These are phyloP conservation scores for Exobasidium cylindrosporum DNA, from an alignment of 1,284 basidiomycete genomes.

Conservation along the genomic window DNA sequence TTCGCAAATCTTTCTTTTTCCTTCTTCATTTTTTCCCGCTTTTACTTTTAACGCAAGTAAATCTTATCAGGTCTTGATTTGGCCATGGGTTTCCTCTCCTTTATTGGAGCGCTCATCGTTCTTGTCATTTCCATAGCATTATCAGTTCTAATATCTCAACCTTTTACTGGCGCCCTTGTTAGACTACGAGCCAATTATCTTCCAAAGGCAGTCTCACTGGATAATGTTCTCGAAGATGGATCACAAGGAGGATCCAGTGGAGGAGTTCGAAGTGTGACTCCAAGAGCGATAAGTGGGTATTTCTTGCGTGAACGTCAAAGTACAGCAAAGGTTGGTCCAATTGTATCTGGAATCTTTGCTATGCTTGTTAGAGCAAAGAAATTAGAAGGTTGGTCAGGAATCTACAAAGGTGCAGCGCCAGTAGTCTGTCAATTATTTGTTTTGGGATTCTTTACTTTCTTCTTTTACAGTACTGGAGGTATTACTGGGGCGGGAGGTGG, in stretches of 20 bases:
- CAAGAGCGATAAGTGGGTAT: constrained; percentile 28
- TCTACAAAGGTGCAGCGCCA: constrained; percentile 41
- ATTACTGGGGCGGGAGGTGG: constrained; percentile 25
- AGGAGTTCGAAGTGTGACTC: constrained; percentile 10
- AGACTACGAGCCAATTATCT: constrained; percentile 52
- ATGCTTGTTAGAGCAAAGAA: constrained; percentile 46
- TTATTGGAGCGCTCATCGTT: constrained; percentile 32
- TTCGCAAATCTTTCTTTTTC: too few species aligned
- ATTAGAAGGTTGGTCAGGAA: constrained; percentile 49
- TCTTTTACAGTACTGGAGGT: constrained; percentile 30
- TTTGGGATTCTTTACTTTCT: constrained; percentile 28
- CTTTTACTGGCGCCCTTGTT: constrained; percentile 47
- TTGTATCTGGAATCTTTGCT: constrained; percentile 39
- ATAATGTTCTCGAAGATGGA: constrained; percentile 51
- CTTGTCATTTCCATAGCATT: constrained; percentile 36
- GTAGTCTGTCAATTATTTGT: constrained; percentile 21
- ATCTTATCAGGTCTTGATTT: too few species aligned
- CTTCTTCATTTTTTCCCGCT: too few species aligned
- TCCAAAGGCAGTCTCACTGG: constrained; percentile 50
- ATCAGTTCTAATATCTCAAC: constrained; percentile 41
- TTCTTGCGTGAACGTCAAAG: constrained; percentile 34
- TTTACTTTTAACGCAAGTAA: too few species aligned
- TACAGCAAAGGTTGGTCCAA: constrained; percentile 50
- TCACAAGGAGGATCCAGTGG: constrained; percentile 1
- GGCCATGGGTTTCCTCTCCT: constrained; percentile 18